A percentile compares a stretch with the other conserved stretches of the same genome.
Evolutionary conservation across 371 early-diverging fungal species (phyloP).

Genomic region (Phascolomyces articulosus): DNA sequence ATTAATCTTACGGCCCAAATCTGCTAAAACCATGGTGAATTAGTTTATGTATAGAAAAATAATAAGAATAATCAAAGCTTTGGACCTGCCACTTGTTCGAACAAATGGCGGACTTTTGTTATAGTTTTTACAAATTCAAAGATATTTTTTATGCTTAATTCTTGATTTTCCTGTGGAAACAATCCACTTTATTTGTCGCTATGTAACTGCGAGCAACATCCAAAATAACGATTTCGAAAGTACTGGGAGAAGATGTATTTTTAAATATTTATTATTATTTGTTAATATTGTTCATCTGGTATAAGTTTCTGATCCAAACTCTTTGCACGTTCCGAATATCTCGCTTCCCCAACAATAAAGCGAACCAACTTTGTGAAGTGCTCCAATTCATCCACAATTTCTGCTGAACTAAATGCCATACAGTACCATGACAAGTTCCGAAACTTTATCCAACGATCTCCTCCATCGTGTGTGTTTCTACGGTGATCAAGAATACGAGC

Average conservation of each 20-base stretch:
- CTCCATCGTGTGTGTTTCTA: conserved; percentile 13
- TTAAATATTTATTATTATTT: not conserved
- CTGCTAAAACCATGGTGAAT: conserved; percentile 82
- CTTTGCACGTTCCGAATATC: conserved; percentile 32
- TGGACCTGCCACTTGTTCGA: too few relatives aligned
- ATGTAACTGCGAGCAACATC: too few relatives aligned
- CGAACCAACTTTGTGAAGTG: conserved; percentile 37
- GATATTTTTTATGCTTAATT: too few relatives aligned
- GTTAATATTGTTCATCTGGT: not conserved
- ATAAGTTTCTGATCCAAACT: conserved; percentile 25
- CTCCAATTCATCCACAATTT: conserved; percentile 63
- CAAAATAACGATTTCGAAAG: too few relatives aligned
- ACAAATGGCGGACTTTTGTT: too few relatives aligned
- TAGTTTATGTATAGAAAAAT: not conserved
- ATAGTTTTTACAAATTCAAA: too few relatives aligned
- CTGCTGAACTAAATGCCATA: conserved; percentile 49
- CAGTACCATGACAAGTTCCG: conserved; percentile 53
- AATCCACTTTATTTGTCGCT: too few relatives aligned
- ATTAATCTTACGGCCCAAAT: conserved; percentile 91
- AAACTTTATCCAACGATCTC: conserved; percentile 36
- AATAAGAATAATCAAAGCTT: not conserved
- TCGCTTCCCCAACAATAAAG: conserved; percentile 45
- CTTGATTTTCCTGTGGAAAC: too few relatives aligned
- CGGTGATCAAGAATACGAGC: conserved; percentile 51
- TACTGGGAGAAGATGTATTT: too few relatives aligned